Conservation (phyloP, 805 yeast species). For the Candida tallmaniae region DNA sequence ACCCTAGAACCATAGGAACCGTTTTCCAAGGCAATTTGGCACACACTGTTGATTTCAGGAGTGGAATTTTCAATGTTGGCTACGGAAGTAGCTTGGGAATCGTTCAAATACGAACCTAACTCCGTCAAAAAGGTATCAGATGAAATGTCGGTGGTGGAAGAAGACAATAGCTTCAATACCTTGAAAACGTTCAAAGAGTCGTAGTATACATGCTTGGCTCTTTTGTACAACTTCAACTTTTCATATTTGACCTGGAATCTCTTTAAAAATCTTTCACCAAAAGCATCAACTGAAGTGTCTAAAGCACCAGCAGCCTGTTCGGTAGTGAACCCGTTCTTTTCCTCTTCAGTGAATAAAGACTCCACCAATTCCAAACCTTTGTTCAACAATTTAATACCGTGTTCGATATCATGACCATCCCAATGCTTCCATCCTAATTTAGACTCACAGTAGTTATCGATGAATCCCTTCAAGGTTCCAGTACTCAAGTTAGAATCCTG, state of each 20-base stretch:
- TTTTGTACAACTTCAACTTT: slow-evolving; percentile 48
- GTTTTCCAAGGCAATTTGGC: slow-evolving; percentile 46
- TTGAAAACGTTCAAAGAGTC: slow-evolving; percentile 58
- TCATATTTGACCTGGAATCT: slow-evolving; percentile 57
- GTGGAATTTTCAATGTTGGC: slow-evolving; percentile 46
- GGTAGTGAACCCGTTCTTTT: slow-evolving; percentile 45
- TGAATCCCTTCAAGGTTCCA: slow-evolving; percentile 62
- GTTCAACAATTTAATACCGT: slow-evolving; percentile 37
- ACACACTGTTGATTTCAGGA: slow-evolving; percentile 48
- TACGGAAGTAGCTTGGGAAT: slow-evolving; percentile 50
- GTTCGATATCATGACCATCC: slow-evolving; percentile 43
- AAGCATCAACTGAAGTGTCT: slow-evolving; percentile 39
- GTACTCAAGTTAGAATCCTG: slow-evolving; percentile 49
- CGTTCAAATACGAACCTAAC: slow-evolving; percentile 56
- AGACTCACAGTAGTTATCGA: slow-evolving; percentile 45
- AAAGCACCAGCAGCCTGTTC: slow-evolving; percentile 44
- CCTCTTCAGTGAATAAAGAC: slow-evolving; percentile 25
- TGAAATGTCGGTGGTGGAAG: slow-evolving; percentile 12
- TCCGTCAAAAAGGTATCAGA: slow-evolving; percentile 31
- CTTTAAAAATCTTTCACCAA: slow-evolving; percentile 40
- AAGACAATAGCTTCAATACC: slow-evolving; percentile 39
- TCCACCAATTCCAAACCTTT: slow-evolving; percentile 44
- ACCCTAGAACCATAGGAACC: slow-evolving; percentile 66
- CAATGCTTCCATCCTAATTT: slow-evolving; percentile 28
- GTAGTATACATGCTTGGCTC: slow-evolving; percentile 59